Evolutionary conservation across 768 basidiomycete species (phyloP).

Genomic region (Fistulinella prunicolor): DNA sequence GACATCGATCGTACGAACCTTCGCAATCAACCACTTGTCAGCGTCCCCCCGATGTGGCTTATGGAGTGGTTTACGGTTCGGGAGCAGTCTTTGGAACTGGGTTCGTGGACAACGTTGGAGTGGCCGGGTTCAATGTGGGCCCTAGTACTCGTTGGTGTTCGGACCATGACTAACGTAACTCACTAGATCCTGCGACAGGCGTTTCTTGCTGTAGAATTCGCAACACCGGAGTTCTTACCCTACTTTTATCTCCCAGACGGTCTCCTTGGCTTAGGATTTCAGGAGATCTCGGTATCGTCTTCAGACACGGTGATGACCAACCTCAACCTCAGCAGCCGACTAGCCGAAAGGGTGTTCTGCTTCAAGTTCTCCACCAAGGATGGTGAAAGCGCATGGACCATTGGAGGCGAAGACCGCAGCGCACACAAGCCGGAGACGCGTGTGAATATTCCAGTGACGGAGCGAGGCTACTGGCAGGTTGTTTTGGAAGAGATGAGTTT

Average conservation of each 20-base stretch:
- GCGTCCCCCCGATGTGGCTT: slow-evolving; percentile 4
- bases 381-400: slow-evolving; percentile 14
- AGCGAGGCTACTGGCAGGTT: slow-evolving; percentile 38
- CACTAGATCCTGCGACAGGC: slow-evolving; percentile 33
- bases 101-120: slow-evolving; percentile 36
- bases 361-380: slow-evolving; percentile 41
- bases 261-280: slow-evolving; percentile 40
- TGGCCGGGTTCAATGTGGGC: slow-evolving; percentile 33
- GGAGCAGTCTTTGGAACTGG: slow-evolving; percentile 31
- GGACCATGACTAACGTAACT: not conserved
- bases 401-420: slow-evolving; percentile 39
- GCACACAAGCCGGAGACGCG: slow-evolving; percentile 48
- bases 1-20: slow-evolving; percentile 19
- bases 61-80: slow-evolving; percentile 38
- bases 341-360: slow-evolving; percentile 33
- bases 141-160: not conserved
- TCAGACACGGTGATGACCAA: slow-evolving; percentile 39
- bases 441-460: slow-evolving; percentile 31
- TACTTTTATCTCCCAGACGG: slow-evolving; percentile 29
- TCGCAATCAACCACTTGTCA: slow-evolving; percentile 24
- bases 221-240: slow-evolving; percentile 26
- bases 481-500: slow-evolving; percentile 18
- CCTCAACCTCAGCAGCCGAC: slow-evolving; percentile 33
- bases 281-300: slow-evolving; percentile 33
- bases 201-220: slow-evolving; percentile 36